These are phyloP conservation scores for Boletus tylopilopsis DNA, from an alignment of 768 basidiomycete species.

Conservation along the genomic window DNA sequence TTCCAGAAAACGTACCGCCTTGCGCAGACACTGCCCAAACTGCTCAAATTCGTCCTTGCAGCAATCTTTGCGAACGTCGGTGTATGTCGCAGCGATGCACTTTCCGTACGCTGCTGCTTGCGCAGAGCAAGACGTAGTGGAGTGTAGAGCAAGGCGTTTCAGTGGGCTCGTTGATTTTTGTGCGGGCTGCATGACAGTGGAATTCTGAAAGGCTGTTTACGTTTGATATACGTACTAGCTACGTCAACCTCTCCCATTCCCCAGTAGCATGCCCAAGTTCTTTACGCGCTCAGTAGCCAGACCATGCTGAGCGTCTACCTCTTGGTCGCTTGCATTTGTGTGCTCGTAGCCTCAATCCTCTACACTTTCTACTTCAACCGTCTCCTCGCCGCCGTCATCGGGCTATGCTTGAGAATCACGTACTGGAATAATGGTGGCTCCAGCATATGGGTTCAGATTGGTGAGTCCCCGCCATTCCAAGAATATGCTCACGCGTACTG, in stretches of 20 bases:
- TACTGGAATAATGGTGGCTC: conserved; percentile 76
- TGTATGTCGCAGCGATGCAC: conserved; percentile 81
- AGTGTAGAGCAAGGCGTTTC: conserved; percentile 62
- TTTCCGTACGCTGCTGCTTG: conserved; percentile 82
- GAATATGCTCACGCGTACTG: not conserved
- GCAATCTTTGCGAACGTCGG: conserved; percentile 78
- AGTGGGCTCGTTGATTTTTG: conserved; percentile 43
- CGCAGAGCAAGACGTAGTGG: conserved; percentile 65
- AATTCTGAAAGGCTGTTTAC: too few relatives aligned
- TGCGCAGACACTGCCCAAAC: conserved; percentile 79
- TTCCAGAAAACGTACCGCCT: conserved; percentile 55
- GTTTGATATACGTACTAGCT: too few relatives aligned
- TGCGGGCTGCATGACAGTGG: conserved; percentile 20
- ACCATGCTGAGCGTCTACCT: conserved; percentile 58
- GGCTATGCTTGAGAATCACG: conserved; percentile 59
- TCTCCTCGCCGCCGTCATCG: conserved; percentile 65
- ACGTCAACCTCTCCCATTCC: too few relatives aligned
- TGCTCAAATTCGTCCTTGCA: conserved; percentile 82
- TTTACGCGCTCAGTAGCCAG: not conserved
- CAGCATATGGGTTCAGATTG: conserved; percentile 84
- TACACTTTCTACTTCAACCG: conserved; percentile 94
- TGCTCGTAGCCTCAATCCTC: conserved; percentile 52
- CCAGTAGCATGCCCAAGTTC: conserved; percentile 3
- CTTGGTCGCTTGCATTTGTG: conserved; percentile 59
- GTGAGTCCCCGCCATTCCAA: conserved; percentile 39